These are phyloP conservation scores for Sophora flavescens DNA, from an alignment of 306 rosid species.

Conservation along the genomic window DNA sequence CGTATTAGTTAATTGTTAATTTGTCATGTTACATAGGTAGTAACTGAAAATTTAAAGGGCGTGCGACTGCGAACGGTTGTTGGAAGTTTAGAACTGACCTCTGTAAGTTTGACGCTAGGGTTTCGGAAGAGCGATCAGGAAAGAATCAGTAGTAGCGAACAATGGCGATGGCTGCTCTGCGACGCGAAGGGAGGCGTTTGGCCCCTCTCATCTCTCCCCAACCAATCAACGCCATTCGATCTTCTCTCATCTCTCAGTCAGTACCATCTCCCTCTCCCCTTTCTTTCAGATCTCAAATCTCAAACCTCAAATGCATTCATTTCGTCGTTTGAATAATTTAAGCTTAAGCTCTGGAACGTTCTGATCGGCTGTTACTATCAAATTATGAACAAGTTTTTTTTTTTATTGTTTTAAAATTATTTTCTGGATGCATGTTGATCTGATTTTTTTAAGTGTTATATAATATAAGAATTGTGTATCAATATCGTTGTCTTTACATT, in stretches of 20 bases:
- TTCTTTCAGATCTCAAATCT: neutral
- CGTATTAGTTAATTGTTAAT: too few relatives aligned
- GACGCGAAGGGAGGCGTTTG: constrained; percentile 94
- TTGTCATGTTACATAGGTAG: too few relatives aligned
- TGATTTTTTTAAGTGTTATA: neutral
- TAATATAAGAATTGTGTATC: neutral
- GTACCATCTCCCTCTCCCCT: constrained; percentile 7
- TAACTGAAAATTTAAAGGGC: too few relatives aligned
- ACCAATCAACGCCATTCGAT: constrained; percentile 50
- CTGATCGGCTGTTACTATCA: neutral
- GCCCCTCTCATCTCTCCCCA: constrained; percentile 68
- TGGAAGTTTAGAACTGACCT: too few relatives aligned
- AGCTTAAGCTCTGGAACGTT: neutral
- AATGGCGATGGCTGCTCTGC: constrained; percentile 94
- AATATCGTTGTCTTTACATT: neutral
- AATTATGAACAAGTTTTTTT: neutral
- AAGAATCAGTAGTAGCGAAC: constrained; percentile 30
- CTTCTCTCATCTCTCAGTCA: constrained; percentile 51
- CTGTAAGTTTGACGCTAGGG: constrained; percentile 47
- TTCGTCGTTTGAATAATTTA: neutral
- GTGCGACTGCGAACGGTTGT: too few relatives aligned
- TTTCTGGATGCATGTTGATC: neutral
- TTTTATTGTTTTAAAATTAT: neutral
- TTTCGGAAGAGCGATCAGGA: constrained; percentile 47
- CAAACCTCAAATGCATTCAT: too few relatives aligned